phyloP scores from a whole-genome alignment of 2,329 filamentous ascomycete species.

The Aphanoascus verrucosus region DNA sequence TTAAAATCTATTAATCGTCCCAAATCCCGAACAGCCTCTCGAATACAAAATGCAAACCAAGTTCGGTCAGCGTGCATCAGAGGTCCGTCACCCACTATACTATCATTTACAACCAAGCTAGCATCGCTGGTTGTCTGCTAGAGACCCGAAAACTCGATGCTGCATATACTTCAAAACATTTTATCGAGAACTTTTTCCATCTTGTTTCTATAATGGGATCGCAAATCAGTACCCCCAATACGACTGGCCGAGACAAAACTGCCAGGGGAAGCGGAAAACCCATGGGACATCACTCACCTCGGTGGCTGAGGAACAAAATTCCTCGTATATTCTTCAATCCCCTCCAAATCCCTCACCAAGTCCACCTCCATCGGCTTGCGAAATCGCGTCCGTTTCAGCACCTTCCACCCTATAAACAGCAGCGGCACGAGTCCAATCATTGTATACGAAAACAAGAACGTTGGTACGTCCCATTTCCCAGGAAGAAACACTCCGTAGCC shows the following conservation, averaged over 20 bases:
- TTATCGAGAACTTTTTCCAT: conserved; percentile 19
- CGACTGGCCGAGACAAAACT: background rate
- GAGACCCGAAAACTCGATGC: background rate
- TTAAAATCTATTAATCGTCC: too few species aligned
- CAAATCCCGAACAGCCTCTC: too few species aligned
- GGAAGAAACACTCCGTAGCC: conserved; percentile 61
- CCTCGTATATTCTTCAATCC: conserved; percentile 57
- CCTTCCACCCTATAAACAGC: conserved; percentile 61
- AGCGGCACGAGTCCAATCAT: conserved; percentile 62
- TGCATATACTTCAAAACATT: conserved; percentile 15
- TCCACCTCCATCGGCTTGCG: conserved; percentile 51
- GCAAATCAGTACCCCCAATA: conserved; percentile 8
- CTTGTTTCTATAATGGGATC: conserved; percentile 20
- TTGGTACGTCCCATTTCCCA: conserved; percentile 57
- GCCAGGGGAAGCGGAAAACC: background rate
- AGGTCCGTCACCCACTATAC: too few species aligned
- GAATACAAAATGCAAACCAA: too few species aligned
- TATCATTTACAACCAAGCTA: too few species aligned
- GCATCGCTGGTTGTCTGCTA: background rate
- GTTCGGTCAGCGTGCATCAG: too few species aligned
- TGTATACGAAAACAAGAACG: conserved; percentile 67
- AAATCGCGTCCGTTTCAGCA: conserved; percentile 53
- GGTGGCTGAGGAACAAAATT: conserved; percentile 48
- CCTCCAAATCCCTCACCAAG: conserved; percentile 50
- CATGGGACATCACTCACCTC: conserved; percentile 35